These are phyloP conservation scores for Letharia lupina DNA, from an alignment of 495 filamentous ascomycete species.

Conservation along the genomic window DNA sequence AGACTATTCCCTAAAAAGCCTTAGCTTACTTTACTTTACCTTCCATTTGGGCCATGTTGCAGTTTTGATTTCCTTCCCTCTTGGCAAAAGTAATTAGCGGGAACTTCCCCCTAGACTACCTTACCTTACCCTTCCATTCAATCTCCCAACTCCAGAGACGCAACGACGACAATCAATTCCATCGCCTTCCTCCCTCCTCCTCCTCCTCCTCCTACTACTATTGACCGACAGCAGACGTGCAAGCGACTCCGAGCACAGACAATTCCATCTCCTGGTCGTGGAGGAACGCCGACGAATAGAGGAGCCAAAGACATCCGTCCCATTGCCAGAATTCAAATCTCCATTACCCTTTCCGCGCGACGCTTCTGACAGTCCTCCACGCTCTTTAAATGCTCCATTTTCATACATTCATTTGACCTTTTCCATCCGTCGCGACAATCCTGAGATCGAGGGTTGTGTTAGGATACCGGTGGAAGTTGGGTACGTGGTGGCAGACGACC, in stretches of 20 bases:
- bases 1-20: too few species aligned
- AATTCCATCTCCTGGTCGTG: background rate
- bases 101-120: background rate
- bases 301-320: background rate
- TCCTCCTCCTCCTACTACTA: too few species aligned
- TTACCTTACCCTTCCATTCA: background rate
- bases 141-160: background rate
- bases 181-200: background rate
- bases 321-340: constrained; percentile 3
- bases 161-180: too few species aligned
- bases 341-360: constrained; percentile 14
- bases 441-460: constrained; percentile 1
- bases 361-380: constrained; percentile 20
- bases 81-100: background rate
- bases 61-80: too few species aligned
- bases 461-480: constrained; percentile 3
- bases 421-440: constrained; percentile 7
- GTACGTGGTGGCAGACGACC: constrained; percentile 10
- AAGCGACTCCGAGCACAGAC: constrained; percentile 10
- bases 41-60: too few species aligned
- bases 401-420: constrained; percentile 20
- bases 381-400: constrained; percentile 18
- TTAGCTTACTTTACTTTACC: too few species aligned
- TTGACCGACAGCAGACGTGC: constrained; percentile 19
- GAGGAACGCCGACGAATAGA: background rate